A percentile compares a stretch with the other conserved stretches of the same genome.
phyloP scores from a whole-genome alignment of 305 asterid genomes.

The Fraxinus sp. region DNA sequence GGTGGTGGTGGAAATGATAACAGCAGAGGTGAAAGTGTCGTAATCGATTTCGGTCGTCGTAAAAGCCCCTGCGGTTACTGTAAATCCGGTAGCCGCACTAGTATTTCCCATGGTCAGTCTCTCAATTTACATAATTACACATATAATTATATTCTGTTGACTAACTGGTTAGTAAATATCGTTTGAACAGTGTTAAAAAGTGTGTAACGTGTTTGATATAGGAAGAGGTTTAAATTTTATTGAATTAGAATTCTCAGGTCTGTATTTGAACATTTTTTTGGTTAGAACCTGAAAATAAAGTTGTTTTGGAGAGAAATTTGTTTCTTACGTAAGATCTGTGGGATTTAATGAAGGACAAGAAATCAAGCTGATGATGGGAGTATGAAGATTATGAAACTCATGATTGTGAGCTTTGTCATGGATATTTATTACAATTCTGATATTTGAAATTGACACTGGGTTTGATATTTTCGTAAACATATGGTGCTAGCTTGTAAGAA shows the following conservation, averaged over 20 bases:
- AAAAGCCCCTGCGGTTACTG: slow-evolving; percentile 90
- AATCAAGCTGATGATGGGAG: neutral
- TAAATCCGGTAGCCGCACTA: slow-evolving; percentile 61
- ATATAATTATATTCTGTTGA: neutral
- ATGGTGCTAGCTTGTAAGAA: neutral
- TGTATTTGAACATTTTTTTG: neutral
- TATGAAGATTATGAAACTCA: neutral
- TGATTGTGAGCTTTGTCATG: neutral
- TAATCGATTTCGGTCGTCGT: slow-evolving; percentile 65
- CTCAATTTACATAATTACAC: slow-evolving; percentile 12
- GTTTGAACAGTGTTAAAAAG: neutral
- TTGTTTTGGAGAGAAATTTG: neutral
- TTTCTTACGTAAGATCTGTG: neutral
- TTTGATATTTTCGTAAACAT: neutral
- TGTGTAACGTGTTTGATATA: slow-evolving; percentile 10
- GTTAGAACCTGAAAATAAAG: neutral
- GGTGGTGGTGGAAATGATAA: slow-evolving; percentile 44
- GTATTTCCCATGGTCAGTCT: slow-evolving; percentile 75
- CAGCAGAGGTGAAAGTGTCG: slow-evolving; percentile 58
- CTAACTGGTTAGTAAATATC: neutral
- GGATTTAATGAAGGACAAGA: neutral
- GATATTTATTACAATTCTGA: slow-evolving; percentile 16
- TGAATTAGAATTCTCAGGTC: slow-evolving; percentile 13
- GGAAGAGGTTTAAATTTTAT: neutral
- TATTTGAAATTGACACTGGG: neutral